Evolutionary conservation across 371 early-diverging fungal species (phyloP), one percentile per base, ranked within the genome.

Genomic region (Gilbertella persicaria): DNA sequence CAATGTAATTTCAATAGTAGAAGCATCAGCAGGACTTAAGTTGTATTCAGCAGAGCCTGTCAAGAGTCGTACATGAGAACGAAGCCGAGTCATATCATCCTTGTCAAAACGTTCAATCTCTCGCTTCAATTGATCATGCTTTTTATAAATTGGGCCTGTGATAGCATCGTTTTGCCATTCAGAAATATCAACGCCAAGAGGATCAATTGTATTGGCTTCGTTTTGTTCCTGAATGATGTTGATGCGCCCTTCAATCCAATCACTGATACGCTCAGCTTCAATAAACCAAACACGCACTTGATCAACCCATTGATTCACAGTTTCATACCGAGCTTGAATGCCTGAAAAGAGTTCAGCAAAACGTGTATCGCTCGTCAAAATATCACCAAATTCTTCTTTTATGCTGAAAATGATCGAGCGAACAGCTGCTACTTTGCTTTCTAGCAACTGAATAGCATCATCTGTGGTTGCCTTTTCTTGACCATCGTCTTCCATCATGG

Each of bases 251-350:
- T 71, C 73, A 30, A 81, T 76, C 79, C 81, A 80, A 23, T 56
- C 57, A 10, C 73, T 66, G 20, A 80, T 78, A 5, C 79, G 61
- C 19, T 75, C 73, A 16, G 81, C 79, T 53, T 78, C 79, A 30
- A 66, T 66, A 42, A 80, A 75, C 81, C 81, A 80, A 6, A 74
- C 64, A 10, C 78, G 69, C 1, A 80, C 77, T 56, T 80, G 74
- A 44, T 80, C 78, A 3, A 78, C 75, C 75, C 79, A 77, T 14
- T 63, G 62, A 14, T 61, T 61, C 16, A 78, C 77, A 6, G 47
- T 53, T 25, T 65, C 58, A 38, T 71, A 76, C 24, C 60, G 58
- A 3, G 58, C 10, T 17, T 74, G 60, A 4, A 70, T 55, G 2
- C 50, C 45, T 1, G 67, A 54, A 10, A 74, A 59, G 0, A 65